Percentiles rank a stretch among this genome's conserved stretches.
These are phyloP conservation scores for Zymoseptoria tritici DNA, from an alignment of 2,329 filamentous ascomycete species.

Conservation along the genomic window DNA sequence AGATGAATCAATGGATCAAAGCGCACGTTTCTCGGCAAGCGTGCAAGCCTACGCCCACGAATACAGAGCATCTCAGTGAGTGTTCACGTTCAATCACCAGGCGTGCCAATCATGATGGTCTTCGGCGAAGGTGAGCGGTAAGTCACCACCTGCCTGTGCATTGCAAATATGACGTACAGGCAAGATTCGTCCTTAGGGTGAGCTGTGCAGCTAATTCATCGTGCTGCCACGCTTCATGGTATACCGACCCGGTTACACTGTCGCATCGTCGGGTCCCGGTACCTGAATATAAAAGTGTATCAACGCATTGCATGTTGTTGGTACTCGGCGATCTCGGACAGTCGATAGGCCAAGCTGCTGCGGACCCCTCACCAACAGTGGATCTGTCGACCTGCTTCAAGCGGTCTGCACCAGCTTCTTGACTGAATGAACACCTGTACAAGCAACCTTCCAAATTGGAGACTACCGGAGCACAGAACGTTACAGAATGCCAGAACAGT, in stretches of 20 bases:
- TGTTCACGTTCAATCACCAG: neutral
- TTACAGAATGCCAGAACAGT: constrained; percentile 21
- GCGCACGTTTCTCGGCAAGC: neutral
- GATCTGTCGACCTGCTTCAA: neutral
- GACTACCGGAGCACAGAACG: neutral
- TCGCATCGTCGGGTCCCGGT: too few species aligned
- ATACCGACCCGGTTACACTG: neutral
- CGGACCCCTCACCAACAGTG: neutral
- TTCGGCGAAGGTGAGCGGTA: neutral
- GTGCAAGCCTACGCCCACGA: neutral
- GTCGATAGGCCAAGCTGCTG: neutral
- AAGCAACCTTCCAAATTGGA: neutral
- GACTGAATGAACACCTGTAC: too few species aligned
- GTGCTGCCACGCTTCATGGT: too few species aligned
- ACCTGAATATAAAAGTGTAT: neutral
- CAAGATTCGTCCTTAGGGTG: too few species aligned
- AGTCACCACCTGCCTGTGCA: too few species aligned
- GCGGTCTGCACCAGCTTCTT: too few species aligned
- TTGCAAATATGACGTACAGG: neutral
- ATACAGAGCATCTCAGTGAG: neutral
- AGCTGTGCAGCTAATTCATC: neutral
- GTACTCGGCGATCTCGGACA: neutral
- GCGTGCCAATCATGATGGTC: neutral
- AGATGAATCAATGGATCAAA: neutral
- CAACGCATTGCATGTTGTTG: too few species aligned